Conservation (phyloP, 1,284 basidiomycete species). For the Rugosomyces carneus region DNA sequence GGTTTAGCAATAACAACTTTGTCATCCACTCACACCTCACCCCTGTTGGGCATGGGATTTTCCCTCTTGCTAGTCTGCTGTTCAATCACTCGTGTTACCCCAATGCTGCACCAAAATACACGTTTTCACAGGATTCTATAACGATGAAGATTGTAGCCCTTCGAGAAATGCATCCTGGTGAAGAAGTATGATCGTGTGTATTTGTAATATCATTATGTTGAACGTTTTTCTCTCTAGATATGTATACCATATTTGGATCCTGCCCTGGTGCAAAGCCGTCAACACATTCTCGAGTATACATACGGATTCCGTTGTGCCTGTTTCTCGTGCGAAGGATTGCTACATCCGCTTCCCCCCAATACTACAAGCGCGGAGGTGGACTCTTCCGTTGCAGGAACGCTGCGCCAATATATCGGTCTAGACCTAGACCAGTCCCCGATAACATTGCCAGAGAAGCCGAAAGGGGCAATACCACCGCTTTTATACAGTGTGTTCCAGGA, state of each 20-base stretch:
- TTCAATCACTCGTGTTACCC: slow-evolving; percentile 77
- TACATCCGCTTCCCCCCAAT: slow-evolving; percentile 33
- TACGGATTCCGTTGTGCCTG: slow-evolving; percentile 69
- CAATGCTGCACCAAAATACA: slow-evolving; percentile 62
- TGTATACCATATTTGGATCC: slow-evolving; percentile 72
- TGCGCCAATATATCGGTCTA: slow-evolving; percentile 36
- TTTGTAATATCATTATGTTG: not conserved
- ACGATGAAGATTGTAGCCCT: slow-evolving; percentile 60
- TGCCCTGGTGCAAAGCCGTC: slow-evolving; percentile 55
- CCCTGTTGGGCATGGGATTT: slow-evolving; percentile 64
- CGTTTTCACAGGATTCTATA: slow-evolving; percentile 34
- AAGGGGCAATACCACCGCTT: slow-evolving; percentile 32
- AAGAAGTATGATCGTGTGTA: slow-evolving; percentile 45
- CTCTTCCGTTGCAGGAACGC: slow-evolving; percentile 26
- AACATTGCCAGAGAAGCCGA: slow-evolving; percentile 22
- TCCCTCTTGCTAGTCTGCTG: slow-evolving; percentile 61
- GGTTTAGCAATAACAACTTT: slow-evolving; percentile 77
- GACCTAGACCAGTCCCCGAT: slow-evolving; percentile 20
- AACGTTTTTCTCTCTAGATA: slow-evolving; percentile 36
- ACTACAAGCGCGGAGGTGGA: slow-evolving; percentile 23
- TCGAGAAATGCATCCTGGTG: slow-evolving; percentile 43
- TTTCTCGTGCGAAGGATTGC: slow-evolving; percentile 42
- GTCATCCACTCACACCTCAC: slow-evolving; percentile 62
- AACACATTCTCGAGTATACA: slow-evolving; percentile 48
- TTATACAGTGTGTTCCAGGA: slow-evolving; percentile 46